A percentile compares a stretch with the other conserved stretches of the same genome.
Evolutionary conservation across 768 basidiomycete genomes (phyloP).

Genomic region (Piloderma croceum): DNA sequence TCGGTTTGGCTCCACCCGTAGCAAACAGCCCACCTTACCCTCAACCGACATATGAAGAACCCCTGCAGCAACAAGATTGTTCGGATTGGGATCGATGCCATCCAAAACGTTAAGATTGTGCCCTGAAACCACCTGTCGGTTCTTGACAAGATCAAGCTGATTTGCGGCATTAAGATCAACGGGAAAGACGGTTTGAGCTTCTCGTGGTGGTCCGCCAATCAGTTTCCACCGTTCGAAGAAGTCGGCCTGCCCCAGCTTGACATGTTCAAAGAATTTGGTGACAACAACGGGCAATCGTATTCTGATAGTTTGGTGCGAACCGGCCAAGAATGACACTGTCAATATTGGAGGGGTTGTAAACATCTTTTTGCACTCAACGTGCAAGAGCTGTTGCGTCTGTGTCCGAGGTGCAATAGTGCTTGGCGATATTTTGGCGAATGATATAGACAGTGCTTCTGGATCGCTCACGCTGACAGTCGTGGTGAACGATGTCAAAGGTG

Average conservation of each 20-base stretch:
- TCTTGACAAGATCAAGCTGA: constrained; percentile 66
- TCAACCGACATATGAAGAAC: constrained; percentile 87
- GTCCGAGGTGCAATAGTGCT: constrained; percentile 74
- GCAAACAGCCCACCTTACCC: constrained; percentile 92
- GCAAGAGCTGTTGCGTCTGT: constrained; percentile 89
- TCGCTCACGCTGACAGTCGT: constrained; percentile 72
- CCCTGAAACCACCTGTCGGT: constrained; percentile 74
- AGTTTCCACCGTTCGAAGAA: constrained; percentile 99
- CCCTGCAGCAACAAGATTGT: constrained; percentile 92
- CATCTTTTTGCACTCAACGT: constrained; percentile 89
- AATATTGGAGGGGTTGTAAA: constrained; percentile 77
- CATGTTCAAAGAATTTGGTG: constrained; percentile 91
- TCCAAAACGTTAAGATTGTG: constrained; percentile 71
- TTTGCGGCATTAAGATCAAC: constrained; percentile 62
- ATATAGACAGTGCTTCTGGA: constrained; percentile 68
- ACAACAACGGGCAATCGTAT: constrained; percentile 82
- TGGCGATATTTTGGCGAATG: constrained; percentile 88
- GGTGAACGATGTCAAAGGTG: constrained; percentile 87
- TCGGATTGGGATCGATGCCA: constrained; percentile 90
- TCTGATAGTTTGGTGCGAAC: constrained; percentile 81
- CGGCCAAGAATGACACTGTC: constrained; percentile 86
- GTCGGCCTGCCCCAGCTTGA: constrained; percentile 72
- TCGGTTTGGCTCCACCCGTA: constrained; percentile 90
- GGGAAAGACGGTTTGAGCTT: constrained; percentile 84
- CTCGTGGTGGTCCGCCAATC: constrained; percentile 92